These are phyloP conservation scores for Pichia norvegensis DNA, from an alignment of 1,139 yeast genomes.

Conservation along the genomic window DNA sequence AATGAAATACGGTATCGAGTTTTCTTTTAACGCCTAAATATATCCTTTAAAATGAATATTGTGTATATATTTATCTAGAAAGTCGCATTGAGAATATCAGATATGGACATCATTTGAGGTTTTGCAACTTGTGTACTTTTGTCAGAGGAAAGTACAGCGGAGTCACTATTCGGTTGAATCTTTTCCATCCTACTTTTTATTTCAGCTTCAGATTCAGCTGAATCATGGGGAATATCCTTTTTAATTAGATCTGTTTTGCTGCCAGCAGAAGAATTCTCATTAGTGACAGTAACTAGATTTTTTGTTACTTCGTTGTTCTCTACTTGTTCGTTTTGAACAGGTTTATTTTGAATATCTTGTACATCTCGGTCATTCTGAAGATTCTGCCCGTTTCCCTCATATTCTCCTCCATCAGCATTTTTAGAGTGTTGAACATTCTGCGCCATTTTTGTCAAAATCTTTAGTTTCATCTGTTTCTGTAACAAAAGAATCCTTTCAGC, in stretches of 20 bases:
- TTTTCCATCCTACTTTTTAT: not conserved
- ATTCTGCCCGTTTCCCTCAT: not conserved
- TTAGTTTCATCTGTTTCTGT: not conserved
- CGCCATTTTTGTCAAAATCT: not conserved
- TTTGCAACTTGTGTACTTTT: not conserved
- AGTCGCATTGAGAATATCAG: not conserved
- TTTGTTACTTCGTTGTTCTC: no score
- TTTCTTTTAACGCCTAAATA: constrained; percentile 9
- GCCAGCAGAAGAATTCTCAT: no score
- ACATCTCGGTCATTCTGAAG: not conserved
- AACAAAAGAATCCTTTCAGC: not conserved
- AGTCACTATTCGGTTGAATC: not conserved
- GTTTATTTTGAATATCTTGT: no score
- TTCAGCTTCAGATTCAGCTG: not conserved
- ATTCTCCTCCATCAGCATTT: no score
- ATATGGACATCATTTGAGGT: not conserved
- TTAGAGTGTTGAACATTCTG: not conserved
- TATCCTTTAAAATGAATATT: not conserved
- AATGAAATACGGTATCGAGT: constrained; percentile 31
- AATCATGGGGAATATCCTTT: no score
- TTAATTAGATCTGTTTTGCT: no score
- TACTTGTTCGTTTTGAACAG: no score
- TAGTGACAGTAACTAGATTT: no score
- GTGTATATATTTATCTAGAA: not conserved
- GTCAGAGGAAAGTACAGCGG: not conserved